Conservation (phyloP, 805 yeast genomes). For the Candida argentea region DNA sequence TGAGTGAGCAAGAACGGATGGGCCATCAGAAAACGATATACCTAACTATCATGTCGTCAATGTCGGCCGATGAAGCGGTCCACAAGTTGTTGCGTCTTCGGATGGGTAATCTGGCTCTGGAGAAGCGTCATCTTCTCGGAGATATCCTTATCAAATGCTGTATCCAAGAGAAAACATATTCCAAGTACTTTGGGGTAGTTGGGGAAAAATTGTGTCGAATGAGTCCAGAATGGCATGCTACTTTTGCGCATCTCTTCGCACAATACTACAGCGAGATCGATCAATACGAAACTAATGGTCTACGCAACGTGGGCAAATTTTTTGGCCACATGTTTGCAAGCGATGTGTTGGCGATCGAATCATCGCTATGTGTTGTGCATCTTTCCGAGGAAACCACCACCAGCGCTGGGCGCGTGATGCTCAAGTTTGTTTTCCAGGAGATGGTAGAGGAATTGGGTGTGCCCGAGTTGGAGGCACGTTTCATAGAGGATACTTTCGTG, state of each 20-base stretch:
- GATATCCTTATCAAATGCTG: slow-evolving; percentile 75
- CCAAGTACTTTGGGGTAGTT: slow-evolving; percentile 74
- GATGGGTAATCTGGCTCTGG: slow-evolving; percentile 6
- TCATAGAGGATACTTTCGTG: slow-evolving; percentile 41
- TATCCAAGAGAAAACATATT: slow-evolving; percentile 76
- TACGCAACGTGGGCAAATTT: slow-evolving; percentile 71
- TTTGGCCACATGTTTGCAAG: slow-evolving; percentile 79
- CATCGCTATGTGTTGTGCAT: slow-evolving; percentile 41
- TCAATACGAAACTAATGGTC: slow-evolving; percentile 58
- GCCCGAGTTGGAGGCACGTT: slow-evolving; percentile 34
- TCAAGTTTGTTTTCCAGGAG: slow-evolving; percentile 74
- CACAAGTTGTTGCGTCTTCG: slow-evolving; percentile 62
- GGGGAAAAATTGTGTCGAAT: slow-evolving; percentile 53
- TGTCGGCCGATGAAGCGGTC: slow-evolving; percentile 88
- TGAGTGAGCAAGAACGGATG: slow-evolving; percentile 55
- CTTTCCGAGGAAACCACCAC: slow-evolving; percentile 66
- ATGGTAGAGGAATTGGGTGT: slow-evolving; percentile 70
- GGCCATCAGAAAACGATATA: slow-evolving; percentile 71
- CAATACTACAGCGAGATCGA: slow-evolving; percentile 50
- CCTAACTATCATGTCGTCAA: slow-evolving; percentile 75
- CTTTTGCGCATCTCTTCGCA: slow-evolving; percentile 44
- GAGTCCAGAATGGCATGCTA: slow-evolving; percentile 44
- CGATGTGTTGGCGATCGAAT: slow-evolving; percentile 55
- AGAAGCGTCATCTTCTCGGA: slow-evolving; percentile 43
- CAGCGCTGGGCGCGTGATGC: slow-evolving; percentile 71